These are phyloP conservation scores for Blastobotrys proliferans DNA, from an alignment of 1,139 yeast genomes.

Conservation along the genomic window DNA sequence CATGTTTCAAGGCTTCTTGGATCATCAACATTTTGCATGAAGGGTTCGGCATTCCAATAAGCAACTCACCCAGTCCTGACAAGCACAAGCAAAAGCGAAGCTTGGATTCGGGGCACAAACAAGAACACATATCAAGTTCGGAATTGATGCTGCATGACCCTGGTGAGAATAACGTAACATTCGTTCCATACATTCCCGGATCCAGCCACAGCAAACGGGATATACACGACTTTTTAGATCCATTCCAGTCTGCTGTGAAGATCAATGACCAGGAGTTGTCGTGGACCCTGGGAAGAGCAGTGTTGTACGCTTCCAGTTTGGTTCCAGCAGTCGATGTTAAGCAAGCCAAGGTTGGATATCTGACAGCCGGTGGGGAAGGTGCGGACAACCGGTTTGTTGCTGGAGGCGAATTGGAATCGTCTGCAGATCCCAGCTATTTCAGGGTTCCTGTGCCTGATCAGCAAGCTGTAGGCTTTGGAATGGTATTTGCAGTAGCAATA, in stretches of 20 bases:
- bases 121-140: not conserved
- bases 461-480: too few relatives aligned
- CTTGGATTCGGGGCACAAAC: slow-evolving; percentile 1
- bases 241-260: slow-evolving; percentile 58
- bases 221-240: slow-evolving; percentile 33
- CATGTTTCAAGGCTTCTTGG: slow-evolving; percentile 75
- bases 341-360: slow-evolving; percentile 21
- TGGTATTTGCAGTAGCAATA: not conserved
- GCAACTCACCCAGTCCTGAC: not conserved
- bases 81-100: not conserved
- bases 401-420: slow-evolving; percentile 21
- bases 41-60: slow-evolving; percentile 68
- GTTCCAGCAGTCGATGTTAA: slow-evolving; percentile 18
- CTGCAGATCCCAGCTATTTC: not conserved
- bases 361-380: slow-evolving; percentile 20
- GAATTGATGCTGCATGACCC: slow-evolving; percentile 3
- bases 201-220: slow-evolving; percentile 12
- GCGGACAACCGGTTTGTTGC: slow-evolving; percentile 12
- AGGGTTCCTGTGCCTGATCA: not conserved
- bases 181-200: not conserved
- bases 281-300: slow-evolving; percentile 81
- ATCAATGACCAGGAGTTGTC: slow-evolving; percentile 64
- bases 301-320: slow-evolving; percentile 49
- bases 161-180: slow-evolving; percentile 8
- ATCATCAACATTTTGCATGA: slow-evolving; percentile 65